Evolutionary conservation across 257 asterid genomes (phyloP).

Genomic region (Gentiana straminea): DNA sequence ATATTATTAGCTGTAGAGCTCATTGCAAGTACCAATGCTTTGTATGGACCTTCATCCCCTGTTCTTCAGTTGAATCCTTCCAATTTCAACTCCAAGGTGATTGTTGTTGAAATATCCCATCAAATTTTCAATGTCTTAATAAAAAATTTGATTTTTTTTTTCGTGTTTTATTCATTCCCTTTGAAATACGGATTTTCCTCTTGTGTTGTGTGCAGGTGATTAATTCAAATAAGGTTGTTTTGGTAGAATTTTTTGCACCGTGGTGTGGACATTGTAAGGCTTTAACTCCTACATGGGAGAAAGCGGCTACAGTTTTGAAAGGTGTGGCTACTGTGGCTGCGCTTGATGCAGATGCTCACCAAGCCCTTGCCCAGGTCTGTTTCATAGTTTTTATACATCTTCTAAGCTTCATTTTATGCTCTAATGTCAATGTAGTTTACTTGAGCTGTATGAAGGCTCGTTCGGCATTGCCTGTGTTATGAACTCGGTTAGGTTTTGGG

Average conservation of each 20-base stretch:
- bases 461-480: no score
- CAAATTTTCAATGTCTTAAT: background rate
- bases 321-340: slow-evolving; percentile 94
- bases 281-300: slow-evolving; percentile 86
- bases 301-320: slow-evolving; percentile 73
- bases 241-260: slow-evolving; percentile 92
- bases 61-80: slow-evolving; percentile 82
- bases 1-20: slow-evolving; percentile 14
- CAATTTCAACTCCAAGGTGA: slow-evolving; percentile 92
- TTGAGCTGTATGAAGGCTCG: no score
- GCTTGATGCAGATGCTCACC: slow-evolving; percentile 91
- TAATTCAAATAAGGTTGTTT: slow-evolving; percentile 71
- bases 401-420: no score
- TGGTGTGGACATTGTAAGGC: slow-evolving; percentile 99
- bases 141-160: background rate
- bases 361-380: slow-evolving; percentile 78
- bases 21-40: slow-evolving; percentile 40
- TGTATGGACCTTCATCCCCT: slow-evolving; percentile 79
- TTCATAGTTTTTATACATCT: no score
- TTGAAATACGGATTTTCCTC: background rate
- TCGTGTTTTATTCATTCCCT: background rate
- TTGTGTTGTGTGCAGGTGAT: slow-evolving; percentile 43
- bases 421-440: no score
- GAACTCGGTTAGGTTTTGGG: no score
- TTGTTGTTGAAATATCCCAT: no score